These are phyloP conservation scores for Quercus rubra DNA, from an alignment of 306 rosid species.

Conservation along the genomic window DNA sequence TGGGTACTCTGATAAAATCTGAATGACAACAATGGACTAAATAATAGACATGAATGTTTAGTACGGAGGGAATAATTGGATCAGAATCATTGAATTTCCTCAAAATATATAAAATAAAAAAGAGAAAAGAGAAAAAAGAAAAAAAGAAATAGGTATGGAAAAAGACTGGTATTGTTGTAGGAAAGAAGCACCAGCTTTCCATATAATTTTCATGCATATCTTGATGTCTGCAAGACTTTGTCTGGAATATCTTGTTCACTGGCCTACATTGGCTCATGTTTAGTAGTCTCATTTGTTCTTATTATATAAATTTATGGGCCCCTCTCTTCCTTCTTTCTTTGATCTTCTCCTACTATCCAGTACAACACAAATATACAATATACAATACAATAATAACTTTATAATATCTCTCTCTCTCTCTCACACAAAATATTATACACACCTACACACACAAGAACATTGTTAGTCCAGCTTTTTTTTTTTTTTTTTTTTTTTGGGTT, in stretches of 20 bases:
- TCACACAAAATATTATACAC: conserved; percentile 26
- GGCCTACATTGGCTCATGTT: conserved; percentile 61
- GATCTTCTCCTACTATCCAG: conserved; percentile 34
- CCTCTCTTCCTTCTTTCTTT: conserved; percentile 26
- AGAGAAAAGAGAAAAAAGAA: not conserved
- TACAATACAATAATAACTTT: conserved; percentile 17
- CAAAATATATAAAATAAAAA: not conserved
- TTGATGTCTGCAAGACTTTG: conserved; percentile 50
- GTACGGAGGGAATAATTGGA: conserved; percentile 47
- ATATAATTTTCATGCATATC: conserved; percentile 46
- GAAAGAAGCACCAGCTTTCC: conserved; percentile 47
- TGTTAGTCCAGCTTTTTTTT: conserved; percentile 39
- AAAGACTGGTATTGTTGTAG: conserved; percentile 25
- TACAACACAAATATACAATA: conserved; percentile 23
- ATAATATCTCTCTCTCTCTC: conserved; percentile 11
- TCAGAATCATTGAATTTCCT: conserved; percentile 32
- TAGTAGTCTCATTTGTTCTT: conserved; percentile 38
- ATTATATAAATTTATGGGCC: conserved; percentile 40
- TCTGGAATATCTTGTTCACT: conserved; percentile 85
- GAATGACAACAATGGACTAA: conserved; percentile 20
- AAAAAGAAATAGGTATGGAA: not conserved
- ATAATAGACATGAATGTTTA: conserved; percentile 39
- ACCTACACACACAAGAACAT: conserved; percentile 47
- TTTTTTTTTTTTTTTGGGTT: conserved; percentile 30
- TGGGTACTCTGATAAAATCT: conserved; percentile 32